These are phyloP conservation scores for Lenzites betulinus DNA, from an alignment of 768 basidiomycete genomes.

Conservation along the genomic window DNA sequence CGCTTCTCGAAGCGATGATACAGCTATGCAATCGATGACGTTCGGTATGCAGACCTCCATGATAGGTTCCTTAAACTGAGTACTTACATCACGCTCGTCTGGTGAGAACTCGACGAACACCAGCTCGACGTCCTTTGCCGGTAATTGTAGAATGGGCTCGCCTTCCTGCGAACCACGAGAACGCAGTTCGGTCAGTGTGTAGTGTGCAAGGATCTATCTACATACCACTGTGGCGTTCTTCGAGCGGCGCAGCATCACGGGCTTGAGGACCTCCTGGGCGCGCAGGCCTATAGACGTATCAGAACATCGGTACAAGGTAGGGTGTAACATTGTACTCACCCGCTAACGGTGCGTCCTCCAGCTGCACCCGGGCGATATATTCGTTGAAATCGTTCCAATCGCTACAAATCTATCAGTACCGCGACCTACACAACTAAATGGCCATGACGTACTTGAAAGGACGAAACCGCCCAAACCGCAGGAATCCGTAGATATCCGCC, in stretches of 20 bases:
- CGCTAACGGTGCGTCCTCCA: slow-evolving; percentile 60
- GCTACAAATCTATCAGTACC: slow-evolving; percentile 19
- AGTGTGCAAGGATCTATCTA: background rate
- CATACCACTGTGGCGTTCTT: slow-evolving; percentile 56
- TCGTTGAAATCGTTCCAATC: slow-evolving; percentile 70
- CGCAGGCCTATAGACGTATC: slow-evolving; percentile 44
- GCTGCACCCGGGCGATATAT: slow-evolving; percentile 56
- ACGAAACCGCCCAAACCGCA: slow-evolving; percentile 67
- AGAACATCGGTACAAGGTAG: background rate
- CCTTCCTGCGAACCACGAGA: slow-evolving; percentile 48
- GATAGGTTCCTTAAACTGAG: background rate
- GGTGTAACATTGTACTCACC: slow-evolving; percentile 34
- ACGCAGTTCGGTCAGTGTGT: too few species aligned
- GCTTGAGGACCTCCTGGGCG: slow-evolving; percentile 67
- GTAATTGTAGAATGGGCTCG: slow-evolving; percentile 65
- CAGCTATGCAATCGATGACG: slow-evolving; percentile 37
- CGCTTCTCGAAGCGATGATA: slow-evolving; percentile 60
- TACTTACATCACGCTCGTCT: slow-evolving; percentile 63
- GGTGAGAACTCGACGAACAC: slow-evolving; percentile 60
- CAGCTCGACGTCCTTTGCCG: slow-evolving; percentile 59
- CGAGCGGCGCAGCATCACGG: slow-evolving; percentile 70
- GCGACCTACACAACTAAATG: too few species aligned
- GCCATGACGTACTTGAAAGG: slow-evolving; percentile 52
- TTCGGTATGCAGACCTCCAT: background rate
- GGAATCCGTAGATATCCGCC: slow-evolving; percentile 69